A percentile compares a stretch with the other conserved stretches of the same genome.
phyloP scores from a whole-genome alignment of 2,329 filamentous ascomycete species.

The Trichophyton schoenleinii region DNA sequence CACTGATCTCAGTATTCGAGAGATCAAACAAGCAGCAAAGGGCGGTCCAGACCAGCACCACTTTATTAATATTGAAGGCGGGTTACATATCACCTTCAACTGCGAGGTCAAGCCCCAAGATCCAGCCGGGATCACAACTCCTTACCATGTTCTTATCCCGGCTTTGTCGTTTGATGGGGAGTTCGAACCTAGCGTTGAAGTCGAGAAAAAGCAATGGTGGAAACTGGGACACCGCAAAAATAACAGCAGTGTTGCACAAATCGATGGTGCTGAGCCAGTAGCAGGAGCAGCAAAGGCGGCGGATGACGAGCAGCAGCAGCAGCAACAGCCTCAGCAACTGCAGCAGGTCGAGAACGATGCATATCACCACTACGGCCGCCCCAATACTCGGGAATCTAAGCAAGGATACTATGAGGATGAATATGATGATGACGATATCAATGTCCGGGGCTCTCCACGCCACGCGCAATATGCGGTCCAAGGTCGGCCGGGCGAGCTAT shows the following conservation, averaged over 20 bases:
- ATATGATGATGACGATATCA: neutral
- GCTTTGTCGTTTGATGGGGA: constrained; percentile 46
- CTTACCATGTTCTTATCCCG: constrained; percentile 78
- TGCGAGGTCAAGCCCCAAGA: constrained; percentile 78
- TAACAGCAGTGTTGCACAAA: neutral
- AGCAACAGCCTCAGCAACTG: too few species aligned
- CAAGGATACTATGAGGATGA: constrained; percentile 1
- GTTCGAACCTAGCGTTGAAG: constrained; percentile 26
- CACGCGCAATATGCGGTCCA: neutral
- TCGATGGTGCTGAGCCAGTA: neutral
- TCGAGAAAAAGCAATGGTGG: constrained; percentile 29
- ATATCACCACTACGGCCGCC: constrained; percentile 3
- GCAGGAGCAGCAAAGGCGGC: neutral
- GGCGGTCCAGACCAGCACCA: constrained; percentile 40
- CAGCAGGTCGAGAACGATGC: constrained; percentile 5
- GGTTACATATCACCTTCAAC: constrained; percentile 76
- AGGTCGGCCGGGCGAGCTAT: neutral
- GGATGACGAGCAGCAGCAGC: too few species aligned
- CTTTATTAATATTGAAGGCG: constrained; percentile 63
- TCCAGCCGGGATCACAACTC: constrained; percentile 73
- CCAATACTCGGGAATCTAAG: constrained; percentile 4
- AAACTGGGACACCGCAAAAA: constrained; percentile 17
- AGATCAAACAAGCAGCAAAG: constrained; percentile 46
- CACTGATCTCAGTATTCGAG: constrained; percentile 53
- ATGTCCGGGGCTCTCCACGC: neutral